Evolutionary conservation across 371 early-diverging fungal genomes (phyloP), one percentile per base, ranked within the genome.

Genomic region (Synchytrium microbalum): DNA sequence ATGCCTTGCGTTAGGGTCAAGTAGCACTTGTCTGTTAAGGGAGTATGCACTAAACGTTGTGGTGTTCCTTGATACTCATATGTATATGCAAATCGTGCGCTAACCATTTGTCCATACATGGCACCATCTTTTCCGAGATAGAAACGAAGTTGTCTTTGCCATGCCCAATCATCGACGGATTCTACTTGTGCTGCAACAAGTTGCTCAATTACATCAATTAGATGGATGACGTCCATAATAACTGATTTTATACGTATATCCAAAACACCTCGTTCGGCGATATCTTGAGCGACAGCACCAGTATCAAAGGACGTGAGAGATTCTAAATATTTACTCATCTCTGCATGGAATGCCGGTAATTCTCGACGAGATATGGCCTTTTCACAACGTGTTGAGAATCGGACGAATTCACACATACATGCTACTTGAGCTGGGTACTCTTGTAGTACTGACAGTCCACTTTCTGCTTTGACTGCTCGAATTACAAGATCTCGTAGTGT

Each of bases 21-120:
- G 55, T 76, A 80, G 61, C 84, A 83, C 59, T 80, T 81, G 64
- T 79, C 80, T 5, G 82, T 83, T 1, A 81, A 61, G 19, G 74
- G 77, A 13, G 84, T 83, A 57, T 80, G 80, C 2, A 83, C 84
- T 3, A 83, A 74, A 59, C 79, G 81, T 2, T 72, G 72, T 1
- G 77, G 71, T 68, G 72, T 81, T 5, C 82, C 82, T 61, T 80
- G 79, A 67, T 83, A 83, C 62, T 81, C 84, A 64, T 68, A 83
- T 19, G 79, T 72, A 60, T 81, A 79, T n/a, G 62, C 57, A 54
- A 83, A 80, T 30, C 64, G 64, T 3, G 80, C 76, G 38, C 72
- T 65, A 66, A 67, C 72, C 75, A 79, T 76, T 29, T 67, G 67
- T 25, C 76, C 72, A 10, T 68, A 31, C 59, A 79, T 79, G 3